Conservation (phyloP, 1,284 basidiomycete species). For the Sporisorium scitamineum region DNA sequence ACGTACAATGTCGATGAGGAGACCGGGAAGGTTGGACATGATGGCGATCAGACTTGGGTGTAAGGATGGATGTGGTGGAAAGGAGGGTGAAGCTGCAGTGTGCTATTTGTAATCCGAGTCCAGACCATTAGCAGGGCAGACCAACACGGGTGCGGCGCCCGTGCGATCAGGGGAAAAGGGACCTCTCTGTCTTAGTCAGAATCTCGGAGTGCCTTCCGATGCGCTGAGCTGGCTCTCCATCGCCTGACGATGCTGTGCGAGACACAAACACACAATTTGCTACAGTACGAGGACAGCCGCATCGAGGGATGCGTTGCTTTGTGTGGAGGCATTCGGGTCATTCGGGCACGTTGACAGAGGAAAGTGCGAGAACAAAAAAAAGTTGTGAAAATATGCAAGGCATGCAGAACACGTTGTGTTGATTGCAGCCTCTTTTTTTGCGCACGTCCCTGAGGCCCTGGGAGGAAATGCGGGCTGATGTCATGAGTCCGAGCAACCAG, state of each 20-base stretch:
- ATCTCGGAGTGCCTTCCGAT: background rate
- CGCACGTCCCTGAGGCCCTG: background rate
- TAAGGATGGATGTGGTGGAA: slow-evolving; percentile 11
- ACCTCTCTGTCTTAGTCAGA: background rate
- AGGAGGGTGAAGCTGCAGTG: background rate
- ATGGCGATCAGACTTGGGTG: slow-evolving; percentile 4
- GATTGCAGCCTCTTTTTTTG: background rate
- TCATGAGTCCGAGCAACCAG: slow-evolving; percentile 6
- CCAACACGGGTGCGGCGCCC: too few relatives aligned
- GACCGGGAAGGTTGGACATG: slow-evolving; percentile 56
- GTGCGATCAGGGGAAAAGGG: too few relatives aligned
- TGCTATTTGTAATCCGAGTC: slow-evolving; percentile 22
- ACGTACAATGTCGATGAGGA: slow-evolving; percentile 56
- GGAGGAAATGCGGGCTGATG: slow-evolving; percentile 12
- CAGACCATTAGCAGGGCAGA: too few relatives aligned
- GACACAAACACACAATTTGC: too few relatives aligned
- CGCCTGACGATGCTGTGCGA: too few relatives aligned
- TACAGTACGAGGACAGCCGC: too few relatives aligned
- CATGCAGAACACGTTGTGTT: slow-evolving; percentile 16
- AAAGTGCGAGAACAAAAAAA: background rate
- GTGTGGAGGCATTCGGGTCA: slow-evolving; percentile 9
- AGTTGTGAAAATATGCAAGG: slow-evolving; percentile 12
- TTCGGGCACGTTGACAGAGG: slow-evolving; percentile 10
- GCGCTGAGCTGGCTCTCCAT: too few relatives aligned
- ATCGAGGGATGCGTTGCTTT: background rate